Percentiles rank a stretch among this genome's conserved stretches.
phyloP scores from a whole-genome alignment of 805 yeast species.

The Metschnikowia cubensis region DNA sequence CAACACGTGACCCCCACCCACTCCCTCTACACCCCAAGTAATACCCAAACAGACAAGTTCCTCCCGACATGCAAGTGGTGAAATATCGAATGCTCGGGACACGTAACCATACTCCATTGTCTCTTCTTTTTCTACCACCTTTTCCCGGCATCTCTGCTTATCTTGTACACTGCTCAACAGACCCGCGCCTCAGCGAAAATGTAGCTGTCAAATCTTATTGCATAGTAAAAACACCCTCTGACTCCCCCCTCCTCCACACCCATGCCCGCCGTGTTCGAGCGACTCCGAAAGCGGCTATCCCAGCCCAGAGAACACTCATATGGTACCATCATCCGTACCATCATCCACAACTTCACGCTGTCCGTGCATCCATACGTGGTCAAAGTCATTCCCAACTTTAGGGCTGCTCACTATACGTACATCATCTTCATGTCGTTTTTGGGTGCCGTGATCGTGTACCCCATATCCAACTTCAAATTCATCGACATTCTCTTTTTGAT shows the following conservation, averaged over 20 bases:
- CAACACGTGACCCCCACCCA: neutral
- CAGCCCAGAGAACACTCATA: neutral
- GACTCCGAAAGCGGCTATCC: slow-evolving; percentile 1
- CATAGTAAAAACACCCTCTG: neutral
- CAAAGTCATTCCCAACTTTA: slow-evolving; percentile 48
- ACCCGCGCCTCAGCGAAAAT: neutral
- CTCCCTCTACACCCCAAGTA: too few relatives aligned
- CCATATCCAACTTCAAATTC: slow-evolving; percentile 60
- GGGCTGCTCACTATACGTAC: slow-evolving; percentile 71
- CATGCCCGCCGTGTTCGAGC: neutral
- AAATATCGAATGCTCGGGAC: too few relatives aligned
- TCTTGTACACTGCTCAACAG: neutral
- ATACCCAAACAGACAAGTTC: too few relatives aligned
- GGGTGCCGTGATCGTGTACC: slow-evolving; percentile 74
- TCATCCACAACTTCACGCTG: slow-evolving; percentile 33
- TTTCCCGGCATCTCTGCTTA: neutral
- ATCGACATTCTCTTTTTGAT: slow-evolving; percentile 78
- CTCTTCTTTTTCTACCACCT: too few relatives aligned
- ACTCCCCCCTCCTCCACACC: neutral
- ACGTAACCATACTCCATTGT: too few relatives aligned
- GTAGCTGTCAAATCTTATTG: neutral
- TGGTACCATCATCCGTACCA: slow-evolving; percentile 25
- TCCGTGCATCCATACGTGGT: slow-evolving; percentile 38
- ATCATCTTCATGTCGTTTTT: slow-evolving; percentile 56
- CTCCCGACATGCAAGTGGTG: too few relatives aligned